Percentiles rank a stretch among this genome's conserved stretches.
These are phyloP conservation scores for Corymbia maculata DNA, from an alignment of 345 rosid species.

Conservation along the genomic window DNA sequence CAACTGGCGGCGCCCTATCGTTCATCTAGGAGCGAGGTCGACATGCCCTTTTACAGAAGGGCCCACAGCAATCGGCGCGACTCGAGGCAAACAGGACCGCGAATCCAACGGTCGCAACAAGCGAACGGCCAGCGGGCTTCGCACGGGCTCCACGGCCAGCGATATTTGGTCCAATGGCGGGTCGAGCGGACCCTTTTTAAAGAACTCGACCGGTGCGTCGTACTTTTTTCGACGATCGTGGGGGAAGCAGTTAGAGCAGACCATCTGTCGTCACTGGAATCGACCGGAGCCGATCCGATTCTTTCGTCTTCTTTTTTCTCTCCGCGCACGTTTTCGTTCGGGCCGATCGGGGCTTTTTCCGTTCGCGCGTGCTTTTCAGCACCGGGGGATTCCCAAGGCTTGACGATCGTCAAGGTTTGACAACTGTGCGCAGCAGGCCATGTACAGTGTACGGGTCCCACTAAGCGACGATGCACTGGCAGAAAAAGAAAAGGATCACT, in stretches of 20 bases:
- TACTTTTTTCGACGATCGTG: background rate
- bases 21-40: background rate
- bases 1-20: background rate
- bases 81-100: fast-evolving
- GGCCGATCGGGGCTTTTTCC: background rate
- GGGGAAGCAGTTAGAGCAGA: background rate
- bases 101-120: fast-evolving
- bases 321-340: background rate
- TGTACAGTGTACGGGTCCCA: too few species aligned
- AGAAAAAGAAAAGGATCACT: background rate
- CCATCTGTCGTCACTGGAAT: background rate
- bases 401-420: background rate
- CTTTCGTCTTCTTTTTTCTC: background rate
- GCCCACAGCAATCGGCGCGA: fast-evolving
- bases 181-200: background rate
- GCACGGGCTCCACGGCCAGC: fast-evolving
- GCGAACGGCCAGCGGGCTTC: fast-evolving
- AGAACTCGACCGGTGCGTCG: background rate
- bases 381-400: background rate
- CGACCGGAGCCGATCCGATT: background rate
- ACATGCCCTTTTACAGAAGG: fast-evolving
- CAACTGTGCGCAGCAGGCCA: background rate
- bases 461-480: background rate
- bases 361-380: background rate
- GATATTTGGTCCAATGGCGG: too few species aligned